These are phyloP conservation scores for Rhodosporidiobolus sp. DNA, from an alignment of 768 basidiomycete species.

Conservation along the genomic window DNA sequence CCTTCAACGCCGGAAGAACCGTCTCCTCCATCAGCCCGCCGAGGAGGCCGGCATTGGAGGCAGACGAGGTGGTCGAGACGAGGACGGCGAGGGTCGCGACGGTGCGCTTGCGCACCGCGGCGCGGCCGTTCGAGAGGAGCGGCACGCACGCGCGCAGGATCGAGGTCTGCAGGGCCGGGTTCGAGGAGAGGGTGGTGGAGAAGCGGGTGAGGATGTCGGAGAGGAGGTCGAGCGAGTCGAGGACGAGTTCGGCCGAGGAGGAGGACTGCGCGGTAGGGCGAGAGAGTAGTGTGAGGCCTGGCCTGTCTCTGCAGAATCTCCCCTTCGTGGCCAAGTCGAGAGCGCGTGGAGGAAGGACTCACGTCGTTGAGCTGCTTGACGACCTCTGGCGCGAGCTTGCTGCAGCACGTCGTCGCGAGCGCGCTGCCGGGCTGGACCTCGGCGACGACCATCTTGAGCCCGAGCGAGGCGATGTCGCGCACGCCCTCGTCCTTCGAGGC, in stretches of 20 bases:
- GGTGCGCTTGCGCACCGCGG: slow-evolving; percentile 88
- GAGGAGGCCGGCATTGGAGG: slow-evolving; percentile 22
- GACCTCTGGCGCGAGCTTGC: slow-evolving; percentile 77
- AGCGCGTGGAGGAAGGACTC: slow-evolving; percentile 34
- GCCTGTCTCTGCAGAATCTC: too few species aligned
- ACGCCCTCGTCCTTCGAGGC: slow-evolving; percentile 79
- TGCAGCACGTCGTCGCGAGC: slow-evolving; percentile 73
- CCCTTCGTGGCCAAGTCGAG: too few species aligned
- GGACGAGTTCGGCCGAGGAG: slow-evolving; percentile 48
- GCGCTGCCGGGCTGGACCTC: slow-evolving; percentile 80
- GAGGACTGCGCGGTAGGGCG: slow-evolving; percentile 42
- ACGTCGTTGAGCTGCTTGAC: slow-evolving; percentile 76
- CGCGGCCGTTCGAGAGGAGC: slow-evolving; percentile 65
- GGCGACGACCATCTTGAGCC: slow-evolving; percentile 88
- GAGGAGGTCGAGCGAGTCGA: slow-evolving; percentile 46
- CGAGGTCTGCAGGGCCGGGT: slow-evolving; percentile 62
- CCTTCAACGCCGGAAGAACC: slow-evolving; percentile 28
- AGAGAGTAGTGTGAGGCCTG: neutral
- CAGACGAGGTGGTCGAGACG: slow-evolving; percentile 9
- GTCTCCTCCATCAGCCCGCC: slow-evolving; percentile 21
- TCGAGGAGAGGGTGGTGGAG: slow-evolving; percentile 33
- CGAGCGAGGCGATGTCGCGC: slow-evolving; percentile 79
- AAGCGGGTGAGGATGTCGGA: slow-evolving; percentile 47
- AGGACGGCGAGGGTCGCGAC: slow-evolving; percentile 63
- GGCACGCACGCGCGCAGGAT: slow-evolving; percentile 69